phyloP scores from a whole-genome alignment of 2,329 filamentous ascomycete species.

The Leptographium lundbergii region DNA sequence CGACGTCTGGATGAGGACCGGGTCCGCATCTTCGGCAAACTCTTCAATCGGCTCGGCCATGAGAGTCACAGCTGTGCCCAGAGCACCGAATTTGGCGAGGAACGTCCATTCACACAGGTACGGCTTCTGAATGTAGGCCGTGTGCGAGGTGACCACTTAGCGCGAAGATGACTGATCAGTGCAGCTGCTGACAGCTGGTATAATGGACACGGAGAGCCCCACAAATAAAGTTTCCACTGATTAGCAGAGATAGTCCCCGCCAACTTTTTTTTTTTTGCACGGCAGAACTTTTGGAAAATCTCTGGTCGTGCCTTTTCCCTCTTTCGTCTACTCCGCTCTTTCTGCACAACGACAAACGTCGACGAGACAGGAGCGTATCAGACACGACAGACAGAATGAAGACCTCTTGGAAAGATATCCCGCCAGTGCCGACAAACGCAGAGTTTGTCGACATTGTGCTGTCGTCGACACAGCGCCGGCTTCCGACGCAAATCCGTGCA shows the following conservation, averaged over 20 bases:
- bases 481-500: constrained; percentile 80
- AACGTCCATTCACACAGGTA: background rate
- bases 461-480: constrained; percentile 78
- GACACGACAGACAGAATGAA: constrained; percentile 11
- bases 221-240: background rate
- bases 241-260: constrained; percentile 1
- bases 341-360: background rate
- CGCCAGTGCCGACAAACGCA: constrained; percentile 79
- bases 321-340: background rate
- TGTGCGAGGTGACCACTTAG: background rate
- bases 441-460: constrained; percentile 98
- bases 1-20: constrained; percentile 5
- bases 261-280: constrained; percentile 3
- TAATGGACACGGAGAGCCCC: background rate
- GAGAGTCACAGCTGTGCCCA: background rate
- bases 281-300: constrained; percentile 5
- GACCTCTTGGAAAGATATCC: constrained; percentile 53
- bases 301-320: background rate
- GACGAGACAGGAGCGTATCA: background rate
- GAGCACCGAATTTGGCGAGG: background rate
- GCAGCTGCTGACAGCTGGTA: background rate
- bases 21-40: constrained; percentile 4
- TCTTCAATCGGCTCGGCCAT: background rate
- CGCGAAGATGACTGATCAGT: background rate
- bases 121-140: too few species aligned